Evolutionary conservation across 2,329 filamentous ascomycete genomes (phyloP).

Genomic region (Ophiostoma pallidulum): DNA sequence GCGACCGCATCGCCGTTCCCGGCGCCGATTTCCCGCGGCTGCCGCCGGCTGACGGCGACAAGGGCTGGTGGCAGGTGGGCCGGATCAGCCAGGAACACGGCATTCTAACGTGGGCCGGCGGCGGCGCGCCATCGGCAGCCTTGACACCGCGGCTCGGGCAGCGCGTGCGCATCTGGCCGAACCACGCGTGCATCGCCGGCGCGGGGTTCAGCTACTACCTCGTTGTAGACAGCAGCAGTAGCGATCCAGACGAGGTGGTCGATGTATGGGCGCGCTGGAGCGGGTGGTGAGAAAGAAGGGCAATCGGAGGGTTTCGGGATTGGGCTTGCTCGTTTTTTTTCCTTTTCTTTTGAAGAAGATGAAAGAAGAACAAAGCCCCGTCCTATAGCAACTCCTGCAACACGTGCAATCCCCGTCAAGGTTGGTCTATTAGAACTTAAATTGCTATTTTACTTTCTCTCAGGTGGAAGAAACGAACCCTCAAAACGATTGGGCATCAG

Average conservation of each 20-base stretch:
- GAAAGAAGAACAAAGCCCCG: too few species aligned
- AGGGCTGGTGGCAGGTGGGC: constrained; percentile 56
- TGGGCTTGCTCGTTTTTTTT: too few species aligned
- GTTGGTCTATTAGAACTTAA: too few species aligned
- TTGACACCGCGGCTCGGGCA: constrained; percentile 50
- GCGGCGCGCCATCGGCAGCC: constrained; percentile 30
- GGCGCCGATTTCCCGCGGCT: constrained; percentile 22
- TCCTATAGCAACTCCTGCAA: too few species aligned
- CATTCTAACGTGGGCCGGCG: constrained; percentile 51
- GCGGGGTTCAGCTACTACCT: constrained; percentile 65
- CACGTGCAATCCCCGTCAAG: too few species aligned
- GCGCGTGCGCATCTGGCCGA: constrained; percentile 64
- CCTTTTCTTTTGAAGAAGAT: too few species aligned
- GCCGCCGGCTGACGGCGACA: constrained; percentile 23
- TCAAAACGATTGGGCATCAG: too few species aligned
- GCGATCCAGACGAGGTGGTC: constrained; percentile 50
- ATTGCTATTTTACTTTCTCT: too few species aligned
- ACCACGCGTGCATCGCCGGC: constrained; percentile 71
- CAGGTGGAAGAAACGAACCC: too few species aligned
- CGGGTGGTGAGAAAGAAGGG: constrained; percentile 46
- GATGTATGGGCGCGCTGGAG: constrained; percentile 67
- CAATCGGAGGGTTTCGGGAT: constrained; percentile 19
- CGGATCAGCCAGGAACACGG: constrained; percentile 73
- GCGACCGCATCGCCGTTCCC: neutral
- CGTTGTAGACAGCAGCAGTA: constrained; percentile 54